Base-by-base conservation (phyloP, 108 stramenopile genomes). In the Skeletonema marinoi region DNA sequence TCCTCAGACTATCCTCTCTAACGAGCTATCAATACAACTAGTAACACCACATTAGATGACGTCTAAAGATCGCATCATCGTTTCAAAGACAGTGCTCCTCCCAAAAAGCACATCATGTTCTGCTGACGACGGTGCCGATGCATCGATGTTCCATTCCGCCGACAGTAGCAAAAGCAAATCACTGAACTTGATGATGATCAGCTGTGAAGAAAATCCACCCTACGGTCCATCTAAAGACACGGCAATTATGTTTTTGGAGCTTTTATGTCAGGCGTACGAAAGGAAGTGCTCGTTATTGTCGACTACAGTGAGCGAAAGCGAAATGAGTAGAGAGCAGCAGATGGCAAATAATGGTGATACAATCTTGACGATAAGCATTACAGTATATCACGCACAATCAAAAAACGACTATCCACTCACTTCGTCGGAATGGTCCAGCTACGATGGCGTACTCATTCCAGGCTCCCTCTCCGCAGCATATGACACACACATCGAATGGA, bases 401-500 rank as follows among this genome's bases (percentile, higher is more conserved):
- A 31, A 64, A 7, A 21, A 68, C 12, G 84, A 90, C 32, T 92
- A 89, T 85, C 94, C 94, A 33, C 9, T 21, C 9, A 58, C 80
- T 35, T 16, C 70, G 16, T 13, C 75, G 6, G 82, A 86, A 36
- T 91, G 87, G 87, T 56, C 78, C 30, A 75, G 38, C 11, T 87
- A 65, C 56, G 81, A 91, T 62, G 94, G 94, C 13, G 62, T 95
- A 42, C 76, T 93, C 32, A 66, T 95, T 31, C 92, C 92, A 9
- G 94, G 94, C 64, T 91, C 90, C 16, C 85, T 93, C 33, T 86
- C 88, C 16, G 67, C 88, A 10, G 94, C 94, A 42, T 92, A 93
- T 70, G 89, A 91, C 19, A 63, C 38, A 13, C 54, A 61, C 16
- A 70, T 86, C 7, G 68, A 50, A 12, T 95, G 94, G 94, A 93